phyloP scores from a whole-genome alignment of 2,329 filamentous ascomycete genomes.

The Neoscytalidium dimidiatum region DNA sequence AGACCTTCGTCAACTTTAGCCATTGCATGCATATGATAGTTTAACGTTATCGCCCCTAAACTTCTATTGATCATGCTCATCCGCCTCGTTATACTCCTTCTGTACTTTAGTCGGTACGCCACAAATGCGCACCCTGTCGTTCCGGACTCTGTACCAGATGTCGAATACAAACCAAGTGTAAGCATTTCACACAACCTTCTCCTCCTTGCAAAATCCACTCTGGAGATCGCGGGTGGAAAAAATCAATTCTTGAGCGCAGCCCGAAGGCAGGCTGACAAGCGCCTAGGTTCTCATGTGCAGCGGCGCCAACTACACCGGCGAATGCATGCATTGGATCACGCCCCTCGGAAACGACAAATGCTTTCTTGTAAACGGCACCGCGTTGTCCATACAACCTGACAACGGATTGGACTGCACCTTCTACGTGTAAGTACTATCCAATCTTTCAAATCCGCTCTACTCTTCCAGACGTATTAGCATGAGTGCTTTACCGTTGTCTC shows the following conservation, averaged over 20 bases:
- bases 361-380: neutral
- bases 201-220: neutral
- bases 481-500: no score
- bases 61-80: neutral
- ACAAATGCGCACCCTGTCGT: neutral
- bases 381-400: neutral
- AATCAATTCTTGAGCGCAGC: neutral
- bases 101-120: neutral
- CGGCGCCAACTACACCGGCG: neutral
- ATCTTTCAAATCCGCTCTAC: no score
- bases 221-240: neutral
- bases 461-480: no score
- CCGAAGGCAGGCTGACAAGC: neutral
- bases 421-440: neutral
- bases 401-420: neutral
- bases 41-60: neutral
- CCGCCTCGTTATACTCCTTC: neutral
- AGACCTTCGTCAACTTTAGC: no score
- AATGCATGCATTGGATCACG: neutral
- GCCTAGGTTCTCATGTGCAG: neutral
- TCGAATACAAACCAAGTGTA: neutral
- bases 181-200: neutral
- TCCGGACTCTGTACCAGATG: neutral
- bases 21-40: no score
- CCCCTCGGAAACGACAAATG: constrained; percentile 9